Conservation (phyloP, 352 stramenopile species). For the Pythium pyrilobum region DNA sequence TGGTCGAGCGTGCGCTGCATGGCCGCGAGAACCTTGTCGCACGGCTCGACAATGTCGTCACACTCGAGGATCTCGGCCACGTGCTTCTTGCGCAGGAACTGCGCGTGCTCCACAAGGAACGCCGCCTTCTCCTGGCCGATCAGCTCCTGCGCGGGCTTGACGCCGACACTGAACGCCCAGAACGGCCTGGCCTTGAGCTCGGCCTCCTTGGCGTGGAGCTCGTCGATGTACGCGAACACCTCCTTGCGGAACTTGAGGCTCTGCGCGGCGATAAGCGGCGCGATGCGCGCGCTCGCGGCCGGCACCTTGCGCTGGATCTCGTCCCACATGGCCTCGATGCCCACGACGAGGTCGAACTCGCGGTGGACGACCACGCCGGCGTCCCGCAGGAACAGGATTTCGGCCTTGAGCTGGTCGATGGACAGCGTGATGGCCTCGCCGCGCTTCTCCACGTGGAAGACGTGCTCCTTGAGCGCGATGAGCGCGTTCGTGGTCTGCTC, state of each 20-base stretch:
- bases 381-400: slow-evolving; percentile 63
- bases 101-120: slow-evolving; percentile 29
- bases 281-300: slow-evolving; percentile 55
- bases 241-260: slow-evolving; percentile 65
- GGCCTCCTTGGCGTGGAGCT: slow-evolving; percentile 56
- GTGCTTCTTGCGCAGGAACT: slow-evolving; percentile 69
- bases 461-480: slow-evolving; percentile 70
- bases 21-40: slow-evolving; percentile 52
- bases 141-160: slow-evolving; percentile 30
- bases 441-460: slow-evolving; percentile 74
- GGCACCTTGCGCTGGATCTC: slow-evolving; percentile 66
- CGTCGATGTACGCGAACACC: slow-evolving; percentile 78
- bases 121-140: slow-evolving; percentile 35
- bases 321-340: slow-evolving; percentile 51
- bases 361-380: slow-evolving; percentile 46
- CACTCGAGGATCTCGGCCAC: slow-evolving; percentile 93
- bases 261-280: slow-evolving; percentile 53
- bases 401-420: slow-evolving; percentile 61
- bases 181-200: slow-evolving; percentile 51
- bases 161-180: slow-evolving; percentile 51
- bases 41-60: slow-evolving; percentile 82
- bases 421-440: slow-evolving; percentile 52
- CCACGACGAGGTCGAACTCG: slow-evolving; percentile 45
- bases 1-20: slow-evolving; percentile 79
- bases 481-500: slow-evolving; percentile 58